Percentiles rank a stretch among this genome's conserved stretches.
Conservation (phyloP, 75 land plant genomes). For the Cryptomeria japonica region DNA sequence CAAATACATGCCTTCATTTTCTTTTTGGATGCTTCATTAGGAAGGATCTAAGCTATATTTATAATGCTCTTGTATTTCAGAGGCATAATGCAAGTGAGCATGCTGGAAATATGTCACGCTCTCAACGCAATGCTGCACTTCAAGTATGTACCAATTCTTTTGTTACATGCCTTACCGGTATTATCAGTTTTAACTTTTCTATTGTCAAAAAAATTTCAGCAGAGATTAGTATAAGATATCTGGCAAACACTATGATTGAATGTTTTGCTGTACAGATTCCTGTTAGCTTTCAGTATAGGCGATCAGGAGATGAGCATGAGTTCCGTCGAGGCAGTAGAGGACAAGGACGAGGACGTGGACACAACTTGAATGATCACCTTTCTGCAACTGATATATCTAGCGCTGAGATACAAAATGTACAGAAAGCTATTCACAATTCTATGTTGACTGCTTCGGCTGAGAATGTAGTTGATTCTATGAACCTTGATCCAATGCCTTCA, state of each 20-base stretch:
- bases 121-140: conserved; percentile 90
- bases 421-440: conserved; percentile 25
- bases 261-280: conserved; percentile 61
- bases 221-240: background rate
- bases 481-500: background rate
- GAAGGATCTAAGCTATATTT: background rate
- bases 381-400: conserved; percentile 36
- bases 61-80: conserved; percentile 30
- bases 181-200: background rate
- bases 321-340: conserved; percentile 44
- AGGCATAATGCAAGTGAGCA: conserved; percentile 90
- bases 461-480: background rate
- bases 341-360: background rate
- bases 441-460: background rate
- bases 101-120: conserved; percentile 94
- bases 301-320: conserved; percentile 40
- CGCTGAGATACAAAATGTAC: conserved; percentile 29
- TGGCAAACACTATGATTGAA: background rate
- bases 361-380: conserved; percentile 23
- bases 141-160: conserved; percentile 46
- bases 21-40: background rate
- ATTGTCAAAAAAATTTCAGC: background rate
- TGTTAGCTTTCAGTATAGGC: conserved; percentile 76
- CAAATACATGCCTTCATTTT: background rate
- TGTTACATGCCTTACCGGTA: background rate